Conservation (phyloP, 257 asterid species). For the Euphrasia confusa region DNA sequence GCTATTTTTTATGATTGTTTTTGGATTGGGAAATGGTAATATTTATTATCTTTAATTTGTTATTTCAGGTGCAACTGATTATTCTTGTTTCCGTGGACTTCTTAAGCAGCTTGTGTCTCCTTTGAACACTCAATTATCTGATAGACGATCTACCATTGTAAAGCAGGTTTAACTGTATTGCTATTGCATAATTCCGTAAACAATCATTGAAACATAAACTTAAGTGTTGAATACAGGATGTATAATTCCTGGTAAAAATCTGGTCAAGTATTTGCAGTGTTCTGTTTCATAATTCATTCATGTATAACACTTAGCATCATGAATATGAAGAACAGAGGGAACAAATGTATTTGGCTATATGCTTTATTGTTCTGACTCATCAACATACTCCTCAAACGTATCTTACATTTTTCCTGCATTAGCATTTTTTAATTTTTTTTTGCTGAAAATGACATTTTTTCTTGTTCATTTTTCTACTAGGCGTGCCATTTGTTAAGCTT, state of each 20-base stretch:
- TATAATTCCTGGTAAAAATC: neutral
- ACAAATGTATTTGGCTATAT: neutral
- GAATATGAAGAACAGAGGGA: neutral
- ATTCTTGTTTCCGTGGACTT: conserved; percentile 72
- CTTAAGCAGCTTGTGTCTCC: conserved; percentile 79
- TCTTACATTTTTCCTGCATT: neutral
- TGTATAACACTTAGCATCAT: neutral
- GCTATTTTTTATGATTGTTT: neutral
- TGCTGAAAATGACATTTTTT: conserved; percentile 14
- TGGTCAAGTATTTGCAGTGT: neutral
- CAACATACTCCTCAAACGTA: neutral
- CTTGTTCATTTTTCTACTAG: conserved; percentile 29
- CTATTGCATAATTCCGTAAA: conserved; percentile 1
- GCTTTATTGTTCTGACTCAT: neutral
- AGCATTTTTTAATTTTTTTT: neutral
- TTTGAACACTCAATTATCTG: conserved; percentile 67
- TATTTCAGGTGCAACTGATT: conserved; percentile 64
- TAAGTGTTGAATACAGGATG: neutral
- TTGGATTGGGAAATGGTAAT: neutral
- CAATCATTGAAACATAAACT: neutral
- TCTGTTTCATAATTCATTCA: neutral
- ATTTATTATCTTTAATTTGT: conserved; percentile 16
- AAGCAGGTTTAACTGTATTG: conserved; percentile 48
- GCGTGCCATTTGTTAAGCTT: conserved; percentile 67
- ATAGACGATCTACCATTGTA: conserved; percentile 81